A percentile compares a stretch with the other conserved stretches of the same genome.
These are phyloP conservation scores for Coemansia sp. DNA, from an alignment of 192 early-diverging fungal genomes.

Conservation along the genomic window DNA sequence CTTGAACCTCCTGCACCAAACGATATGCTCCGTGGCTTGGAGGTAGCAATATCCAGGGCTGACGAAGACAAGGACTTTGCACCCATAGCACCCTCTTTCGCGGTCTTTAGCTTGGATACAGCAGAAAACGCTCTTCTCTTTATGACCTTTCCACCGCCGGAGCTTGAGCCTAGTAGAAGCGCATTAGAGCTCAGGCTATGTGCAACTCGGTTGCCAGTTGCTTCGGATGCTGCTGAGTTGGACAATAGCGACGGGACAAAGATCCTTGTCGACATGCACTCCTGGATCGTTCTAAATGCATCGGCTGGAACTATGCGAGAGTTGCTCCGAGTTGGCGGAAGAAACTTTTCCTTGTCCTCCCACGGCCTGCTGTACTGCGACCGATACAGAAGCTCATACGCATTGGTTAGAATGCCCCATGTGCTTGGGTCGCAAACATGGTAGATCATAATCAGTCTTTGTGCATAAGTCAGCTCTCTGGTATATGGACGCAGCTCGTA, in stretches of 20 bases:
- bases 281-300: slow-evolving; percentile 22
- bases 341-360: slow-evolving; percentile 33
- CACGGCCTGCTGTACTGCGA: slow-evolving; percentile 11
- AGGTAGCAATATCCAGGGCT: neutral
- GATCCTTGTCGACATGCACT: slow-evolving; percentile 11
- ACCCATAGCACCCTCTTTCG: neutral
- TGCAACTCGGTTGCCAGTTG: neutral
- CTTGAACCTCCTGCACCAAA: slow-evolving; percentile 4
- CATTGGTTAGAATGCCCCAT: slow-evolving; percentile 23
- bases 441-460: slow-evolving; percentile 33
- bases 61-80: neutral
- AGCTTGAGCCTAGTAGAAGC: neutral
- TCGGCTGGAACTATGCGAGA: slow-evolving; percentile 14
- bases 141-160: slow-evolving; percentile 11
- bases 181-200: neutral
- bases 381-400: slow-evolving; percentile 24
- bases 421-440: slow-evolving; percentile 17
- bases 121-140: slow-evolving; percentile 29
- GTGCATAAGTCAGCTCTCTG: slow-evolving; percentile 33
- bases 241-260: neutral
- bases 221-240: neutral
- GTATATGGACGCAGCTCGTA: slow-evolving; percentile 36
- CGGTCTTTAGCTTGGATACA: slow-evolving; percentile 11
- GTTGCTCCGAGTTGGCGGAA: neutral
- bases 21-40: slow-evolving; percentile 35